Evolutionary conservation across 1,284 basidiomycete species (phyloP).

Genomic region (Sanghuangporus baumii): DNA sequence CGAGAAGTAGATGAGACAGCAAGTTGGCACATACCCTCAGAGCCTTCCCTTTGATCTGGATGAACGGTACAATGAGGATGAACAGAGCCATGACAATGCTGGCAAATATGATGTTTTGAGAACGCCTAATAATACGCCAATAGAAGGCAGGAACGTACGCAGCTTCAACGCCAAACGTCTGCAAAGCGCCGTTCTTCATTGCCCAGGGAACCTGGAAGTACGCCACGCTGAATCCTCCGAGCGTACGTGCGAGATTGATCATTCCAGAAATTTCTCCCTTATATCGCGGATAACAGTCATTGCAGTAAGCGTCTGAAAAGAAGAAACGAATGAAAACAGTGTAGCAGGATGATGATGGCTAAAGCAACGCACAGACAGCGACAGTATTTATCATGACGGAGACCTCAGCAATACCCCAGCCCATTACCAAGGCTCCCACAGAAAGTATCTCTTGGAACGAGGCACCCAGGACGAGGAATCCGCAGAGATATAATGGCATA

Average conservation of each 20-base stretch:
- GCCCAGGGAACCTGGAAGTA: slow-evolving; percentile 63
- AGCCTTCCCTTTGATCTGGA: slow-evolving; percentile 42
- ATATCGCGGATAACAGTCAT: slow-evolving; percentile 46
- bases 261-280: slow-evolving; percentile 56
- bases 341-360: not conserved
- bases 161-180: slow-evolving; percentile 55
- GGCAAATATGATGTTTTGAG: not conserved
- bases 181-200: slow-evolving; percentile 44
- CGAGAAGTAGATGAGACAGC: not conserved
- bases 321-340: not conserved
- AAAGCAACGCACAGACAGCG: slow-evolving; percentile 43
- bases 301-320: slow-evolving; percentile 34
- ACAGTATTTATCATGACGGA: slow-evolving; percentile 63
- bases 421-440: slow-evolving; percentile 52
- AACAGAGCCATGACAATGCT: slow-evolving; percentile 48
- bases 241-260: slow-evolving; percentile 50
- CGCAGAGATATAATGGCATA: slow-evolving; percentile 55
- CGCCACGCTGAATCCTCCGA: slow-evolving; percentile 59
- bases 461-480: slow-evolving; percentile 57
- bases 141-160: slow-evolving; percentile 32
- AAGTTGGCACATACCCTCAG: slow-evolving; percentile 35
- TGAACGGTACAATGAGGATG: slow-evolving; percentile 43
- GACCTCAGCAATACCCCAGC: slow-evolving; percentile 60
- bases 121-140: not conserved
- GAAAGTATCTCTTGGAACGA: slow-evolving; percentile 53